These are phyloP conservation scores for Symbiodinium pilosum DNA, from an alignment of 73 alveolate species.

Conservation along the genomic window DNA sequence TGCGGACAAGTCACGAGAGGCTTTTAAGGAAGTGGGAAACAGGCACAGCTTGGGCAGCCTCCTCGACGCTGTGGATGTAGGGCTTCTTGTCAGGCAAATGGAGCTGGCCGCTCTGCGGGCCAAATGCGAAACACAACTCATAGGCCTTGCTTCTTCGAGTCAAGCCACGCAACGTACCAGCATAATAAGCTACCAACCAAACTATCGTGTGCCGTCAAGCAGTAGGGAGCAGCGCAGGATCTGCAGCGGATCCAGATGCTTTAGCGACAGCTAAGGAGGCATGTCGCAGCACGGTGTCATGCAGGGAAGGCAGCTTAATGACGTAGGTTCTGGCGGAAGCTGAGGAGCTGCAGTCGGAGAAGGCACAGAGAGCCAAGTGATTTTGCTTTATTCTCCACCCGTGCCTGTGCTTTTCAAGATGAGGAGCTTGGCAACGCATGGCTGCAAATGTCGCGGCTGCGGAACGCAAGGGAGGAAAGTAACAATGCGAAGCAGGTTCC, in stretches of 20 bases:
- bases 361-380: background rate
- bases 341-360: background rate
- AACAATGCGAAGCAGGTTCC: background rate
- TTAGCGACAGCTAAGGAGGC: constrained; percentile 14
- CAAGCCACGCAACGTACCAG: no score
- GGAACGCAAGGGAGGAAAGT: background rate
- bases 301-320: no score
- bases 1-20: constrained; percentile 2
- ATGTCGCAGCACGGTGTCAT: background rate
- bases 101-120: constrained; percentile 51
- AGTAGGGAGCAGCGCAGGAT: background rate
- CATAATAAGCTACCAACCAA: no score
- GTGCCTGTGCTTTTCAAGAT: background rate
- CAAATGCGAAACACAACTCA: background rate
- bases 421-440: constrained; percentile 8
- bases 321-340: background rate
- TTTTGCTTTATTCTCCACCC: background rate
- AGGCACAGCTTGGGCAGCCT: background rate
- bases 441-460: background rate
- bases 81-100: constrained; percentile 26
- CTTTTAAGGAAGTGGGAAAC: constrained; percentile 48
- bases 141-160: background rate
- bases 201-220: no score
- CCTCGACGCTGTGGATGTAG: no score
- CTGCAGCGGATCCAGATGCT: background rate